phyloP scores from a whole-genome alignment of 805 yeast species.

The Yarrowia yakushimensis region DNA sequence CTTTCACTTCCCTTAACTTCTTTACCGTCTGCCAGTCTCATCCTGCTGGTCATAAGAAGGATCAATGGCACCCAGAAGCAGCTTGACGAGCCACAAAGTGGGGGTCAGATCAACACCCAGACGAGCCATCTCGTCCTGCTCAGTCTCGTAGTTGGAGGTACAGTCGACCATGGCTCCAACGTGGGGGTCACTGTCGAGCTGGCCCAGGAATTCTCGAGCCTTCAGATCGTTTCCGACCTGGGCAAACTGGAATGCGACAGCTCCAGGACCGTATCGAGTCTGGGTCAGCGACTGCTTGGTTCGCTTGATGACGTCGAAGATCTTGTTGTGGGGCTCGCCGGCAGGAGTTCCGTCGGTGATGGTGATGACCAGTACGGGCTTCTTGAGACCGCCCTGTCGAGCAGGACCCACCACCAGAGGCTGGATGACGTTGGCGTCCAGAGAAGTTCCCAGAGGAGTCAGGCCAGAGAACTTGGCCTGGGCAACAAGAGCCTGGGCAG shows the following conservation, averaged over 20 bases:
- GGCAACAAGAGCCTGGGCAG: slow-evolving; percentile 31
- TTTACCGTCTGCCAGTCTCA: slow-evolving; percentile 26
- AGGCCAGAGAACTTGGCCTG: slow-evolving; percentile 33
- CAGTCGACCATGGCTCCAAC: slow-evolving; percentile 36
- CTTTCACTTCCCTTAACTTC: too few species aligned
- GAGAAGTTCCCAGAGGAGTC: slow-evolving; percentile 35
- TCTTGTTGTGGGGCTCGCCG: slow-evolving; percentile 33
- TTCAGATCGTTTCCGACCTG: slow-evolving; percentile 37
- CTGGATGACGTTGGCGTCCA: slow-evolving; percentile 33
- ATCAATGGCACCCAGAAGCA: slow-evolving; percentile 36
- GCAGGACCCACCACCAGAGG: slow-evolving; percentile 34
- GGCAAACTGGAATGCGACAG: slow-evolving; percentile 37
- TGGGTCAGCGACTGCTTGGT: slow-evolving; percentile 31
- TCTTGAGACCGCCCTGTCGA: slow-evolving; percentile 29
- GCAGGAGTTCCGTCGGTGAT: slow-evolving; percentile 38
- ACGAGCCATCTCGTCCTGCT: slow-evolving; percentile 37
- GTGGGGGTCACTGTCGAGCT: slow-evolving; percentile 34
- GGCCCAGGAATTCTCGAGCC: slow-evolving; percentile 35
- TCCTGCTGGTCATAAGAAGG: slow-evolving; percentile 36
- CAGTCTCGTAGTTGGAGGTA: slow-evolving; percentile 35
- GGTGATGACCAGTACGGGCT: slow-evolving; percentile 36
- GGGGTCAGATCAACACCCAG: slow-evolving; percentile 36
- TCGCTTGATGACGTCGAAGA: slow-evolving; percentile 31
- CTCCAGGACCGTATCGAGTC: slow-evolving; percentile 34
- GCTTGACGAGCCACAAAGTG: slow-evolving; percentile 35